Evolutionary conservation across 148 eudicot genomes (phyloP), one percentile per base, ranked within the genome.

Genomic region (Spergularia marina): DNA sequence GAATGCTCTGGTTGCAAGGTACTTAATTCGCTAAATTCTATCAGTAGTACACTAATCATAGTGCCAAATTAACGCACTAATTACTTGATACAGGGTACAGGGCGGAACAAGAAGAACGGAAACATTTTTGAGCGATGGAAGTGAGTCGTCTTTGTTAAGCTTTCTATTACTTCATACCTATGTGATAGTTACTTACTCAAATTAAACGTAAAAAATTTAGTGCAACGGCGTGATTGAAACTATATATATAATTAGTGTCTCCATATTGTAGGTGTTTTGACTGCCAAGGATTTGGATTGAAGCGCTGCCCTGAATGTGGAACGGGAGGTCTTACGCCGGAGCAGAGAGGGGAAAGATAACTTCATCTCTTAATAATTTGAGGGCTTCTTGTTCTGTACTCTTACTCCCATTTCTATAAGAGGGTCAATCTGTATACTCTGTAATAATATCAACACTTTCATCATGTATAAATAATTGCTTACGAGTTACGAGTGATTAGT

Each of bases 71-170:
- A 60, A 14, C 15, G 13, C 23, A 68, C 60, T 39, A 66, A 12
- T 30, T n/a, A 0, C 23, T 14, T 56, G 36, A 41, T 36, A 18
- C 88, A 94, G 98, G 98, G 97, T 10, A 90, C 98, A 0, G 98
- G 98, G 15, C 91, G 69, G 82, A 94, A 94, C 82, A 94, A 91
- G 78, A 94, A 94, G 88, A 94, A 94, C 41, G 98, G 98, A 25
- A 94, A 94, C 70, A 94, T 94, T 6, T 94, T 94, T 55, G 98
- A 94, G 75, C 86, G 97, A 30, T 94, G 98, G 98, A 94, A 94
- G 98, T 94, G 64, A 86, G 95, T 44, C 36, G 36, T 30, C 36
- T 30, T 30, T 30, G 36, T 30, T 30, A 30, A 30, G 36, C 36
- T 30, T 30, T 30, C 36, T 0, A 30, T 30, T 30, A 30, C 2